Evolutionary conservation across 2,329 filamentous ascomycete species (phyloP), one percentile per base, ranked within the genome.

Genomic region (Phaeosphaeriaceae sp.): DNA sequence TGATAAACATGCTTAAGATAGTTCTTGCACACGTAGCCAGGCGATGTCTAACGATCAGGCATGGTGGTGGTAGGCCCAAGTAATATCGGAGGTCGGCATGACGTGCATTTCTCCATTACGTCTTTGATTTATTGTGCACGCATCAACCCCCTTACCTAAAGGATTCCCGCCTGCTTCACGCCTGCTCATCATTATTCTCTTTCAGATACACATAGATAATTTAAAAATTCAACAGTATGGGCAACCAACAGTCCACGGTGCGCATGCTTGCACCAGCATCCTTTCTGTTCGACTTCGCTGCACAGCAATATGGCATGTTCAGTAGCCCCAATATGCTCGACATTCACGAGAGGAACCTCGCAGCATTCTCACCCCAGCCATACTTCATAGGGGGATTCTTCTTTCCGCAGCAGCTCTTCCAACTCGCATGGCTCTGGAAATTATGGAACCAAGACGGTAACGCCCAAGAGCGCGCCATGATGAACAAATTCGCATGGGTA

Each of bases 351-450:
- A 74, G 74, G 31, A 86, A 88, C 67, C 75, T 86, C 6, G 85
- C 84, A 1, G 87, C 86, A 68, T 88, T 84, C 77, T 83, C 79
- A 1, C 85, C 85, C 0, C 83, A 87, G 56, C 85, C 85, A 1
- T 85, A 80, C 66, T 86, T 86, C 73, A 86, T 88, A 59, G 85
- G 77, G 0, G 83, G 76, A 17, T 88, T 88, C 77, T 88, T 88
- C 78, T 85, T 86, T 70, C 84, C 84, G 0, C 85, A 88, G 69
- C 85, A 88, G 68, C 67, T 87, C 3, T 82, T 87, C 69, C 85
- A 88, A 70, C 67, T 87, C 2, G 80, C 77, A 2, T 88, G 85
- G 85, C 73, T 88, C 5, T 88, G 84, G 74, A 80, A 82, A 59
- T 76, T 88, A 1, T 86, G 81, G 76, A 82, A 79, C 51, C 74